Evolutionary conservation across 495 filamentous ascomycete species (phyloP), one percentile per base, ranked within the genome.

Genomic region (Collariella sp.): DNA sequence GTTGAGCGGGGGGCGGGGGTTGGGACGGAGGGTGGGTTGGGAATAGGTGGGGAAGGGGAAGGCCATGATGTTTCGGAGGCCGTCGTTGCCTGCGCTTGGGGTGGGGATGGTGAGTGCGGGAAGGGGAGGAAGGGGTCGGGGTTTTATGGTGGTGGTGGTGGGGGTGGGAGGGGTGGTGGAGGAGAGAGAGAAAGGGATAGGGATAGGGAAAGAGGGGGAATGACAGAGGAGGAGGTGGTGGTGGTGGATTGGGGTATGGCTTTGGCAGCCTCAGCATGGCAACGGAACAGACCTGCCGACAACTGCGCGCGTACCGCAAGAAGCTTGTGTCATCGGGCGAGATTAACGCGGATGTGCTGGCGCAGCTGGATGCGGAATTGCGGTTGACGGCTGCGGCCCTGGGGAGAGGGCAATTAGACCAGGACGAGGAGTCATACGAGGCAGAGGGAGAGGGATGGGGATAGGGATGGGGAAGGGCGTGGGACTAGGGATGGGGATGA

Each of bases 341-440:
- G 2, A 80, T 90, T 36, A 77, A 78, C 26, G 71, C 81, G 12
- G 84, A 89, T 47, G 67, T 80, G 2, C 69, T 86, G 18, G 80
- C 82, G 36, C 87, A 94, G 62, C 73, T 95, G 6, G 87, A 93
- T 54, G 79, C 83, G 35, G 91, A 95, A 66, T 70, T 98, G 43
- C 77, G 81, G 2, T 76, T 89, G 22, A 94, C 90, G 0, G 78
- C 83, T 1, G 76, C 84, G 7, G 84, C 83, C 6, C 67, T 96
- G 6, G 80, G 20, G 80, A 86, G 57, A 72, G 76, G 50, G 77
- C 74, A 24, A 71, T 76, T 40, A 67, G 54, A 78, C 66, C 55
- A 51, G 64, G 24, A 67, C 59, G 16, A 52, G 9, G 19, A 31
- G 9, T 33, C 15, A 19, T 15, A 11, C 11, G 7, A 6, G 43